Base-by-base conservation (phyloP, 192 early-diverging fungal species). In the Linnemannia zychae region DNA sequence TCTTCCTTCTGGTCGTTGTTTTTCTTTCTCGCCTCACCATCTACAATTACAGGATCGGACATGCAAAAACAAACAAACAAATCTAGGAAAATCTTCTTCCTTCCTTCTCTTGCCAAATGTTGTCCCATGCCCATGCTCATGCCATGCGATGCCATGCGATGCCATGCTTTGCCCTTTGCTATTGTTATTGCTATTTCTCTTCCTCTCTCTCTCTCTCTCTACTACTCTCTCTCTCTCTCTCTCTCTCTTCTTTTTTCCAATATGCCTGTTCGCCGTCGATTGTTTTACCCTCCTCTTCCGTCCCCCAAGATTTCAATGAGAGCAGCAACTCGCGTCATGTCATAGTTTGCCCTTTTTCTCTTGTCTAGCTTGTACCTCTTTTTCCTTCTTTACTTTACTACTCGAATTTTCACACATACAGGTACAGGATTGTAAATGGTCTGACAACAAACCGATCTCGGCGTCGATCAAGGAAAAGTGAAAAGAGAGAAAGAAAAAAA, bases 11-110 rank as follows among this genome's bases (percentile, higher is more conserved):
- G 15, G 24, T 16, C 24, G 24, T 63, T 13, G 7, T 63, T 63
- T 31, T 12, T 31, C 3, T 31, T 63, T 12, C 3, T 28, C 15
- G 57, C 57, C 57, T 31, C 9, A 5, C 9, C 57, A 63, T 63
- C 28, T 63, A 63, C 57, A 63, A 63, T 31, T 28, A 6, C n/a
- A 60, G 11, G 13, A 31, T 24, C 57, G 57, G 57, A 63, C 57
- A 63, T 63, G 28, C 57, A 63, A 63, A 63, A 63, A 63, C 57
- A 63, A 63, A 63, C 57, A 63, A 63, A 63, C 22, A 9, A n/a
- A 63, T 63, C 57, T 63, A 31, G 57, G 11, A 63, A 60, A 57
- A 60, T 0, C 40, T 44, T 9, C 40, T 44, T 44, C 9, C 40
- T 3, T 44, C 40, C 40, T 44, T 44, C 40, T 44, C 9, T 9